Evolutionary conservation across 2,329 filamentous ascomycete species (phyloP), one percentile per base, ranked within the genome.

Genomic region (Pseudocercospora fijiensis): DNA sequence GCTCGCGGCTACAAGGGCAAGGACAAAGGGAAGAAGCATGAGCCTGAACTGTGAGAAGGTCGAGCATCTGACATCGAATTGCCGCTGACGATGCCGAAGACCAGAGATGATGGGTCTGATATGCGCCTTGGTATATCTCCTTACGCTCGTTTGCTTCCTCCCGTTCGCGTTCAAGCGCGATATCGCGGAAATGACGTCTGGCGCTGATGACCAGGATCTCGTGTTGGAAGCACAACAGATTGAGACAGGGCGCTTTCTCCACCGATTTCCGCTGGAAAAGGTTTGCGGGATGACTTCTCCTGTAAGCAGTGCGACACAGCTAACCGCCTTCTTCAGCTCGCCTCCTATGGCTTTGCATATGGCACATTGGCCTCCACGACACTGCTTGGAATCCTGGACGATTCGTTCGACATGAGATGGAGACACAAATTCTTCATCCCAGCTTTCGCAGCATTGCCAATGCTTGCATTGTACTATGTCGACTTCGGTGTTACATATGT

Each of bases 111-210:
- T 99, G 93, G 95, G 95, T 28, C 91, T 92, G 63, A 86, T 99
- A 26, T 96, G 91, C 75, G 95, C 94, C 8, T 86, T 95, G 69
- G 92, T 98, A 26, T 98, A 98, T 78, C 84, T 99, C 49, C 84
- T 99, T 69, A 85, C 88, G 57, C 84, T 98, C 69, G 96, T 98
- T 70, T 81, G 92, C 67, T 99, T 99, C 77, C 92, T 98, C 63
- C 95, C 95, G 0, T 96, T 97, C 78, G 91, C 93, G 1, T 98
- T 99, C 78, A 98, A 97, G 82, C 96, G 97, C 79, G 94, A 98
- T 76, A 96, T 99, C 69, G 93, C 97, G 26, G 91, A 92, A 16
- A 92, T 93, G 43, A 98, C 95, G 20, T 96, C 92, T 69, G 95
- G 93, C 67, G 93, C 92, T 67, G 93, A 93, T 56, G 97, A 97